These are phyloP conservation scores for Naganishia onofrii DNA, from an alignment of 768 basidiomycete species.

Conservation along the genomic window DNA sequence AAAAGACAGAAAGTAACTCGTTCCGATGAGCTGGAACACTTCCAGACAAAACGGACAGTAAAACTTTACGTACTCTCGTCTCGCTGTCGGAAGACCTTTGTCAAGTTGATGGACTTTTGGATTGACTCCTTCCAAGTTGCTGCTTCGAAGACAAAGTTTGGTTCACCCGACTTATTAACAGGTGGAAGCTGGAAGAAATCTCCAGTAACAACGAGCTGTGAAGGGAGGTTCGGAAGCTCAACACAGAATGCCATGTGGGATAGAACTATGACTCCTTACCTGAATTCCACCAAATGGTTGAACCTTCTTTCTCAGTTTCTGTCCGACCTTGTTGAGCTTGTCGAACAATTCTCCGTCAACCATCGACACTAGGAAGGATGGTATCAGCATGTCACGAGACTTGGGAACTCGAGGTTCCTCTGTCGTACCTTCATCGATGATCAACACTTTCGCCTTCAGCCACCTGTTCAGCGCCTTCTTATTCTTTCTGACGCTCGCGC, in stretches of 20 bases:
- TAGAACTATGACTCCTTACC: slow-evolving; percentile 52
- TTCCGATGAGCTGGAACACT: not conserved
- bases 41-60: not conserved
- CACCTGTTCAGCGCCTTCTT: slow-evolving; percentile 78
- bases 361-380: slow-evolving; percentile 76
- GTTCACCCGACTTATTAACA: slow-evolving; percentile 63
- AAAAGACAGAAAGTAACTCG: not conserved
- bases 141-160: slow-evolving; percentile 92
- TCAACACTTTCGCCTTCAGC: slow-evolving; percentile 76
- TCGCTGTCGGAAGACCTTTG: slow-evolving; percentile 90
- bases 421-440: slow-evolving; percentile 82
- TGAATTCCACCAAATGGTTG: slow-evolving; percentile 91
- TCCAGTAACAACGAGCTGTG: slow-evolving; percentile 85
- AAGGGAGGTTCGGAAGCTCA: slow-evolving; percentile 39
- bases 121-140: slow-evolving; percentile 70
- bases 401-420: not conserved
- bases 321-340: slow-evolving; percentile 74
- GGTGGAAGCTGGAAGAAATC: slow-evolving; percentile 99
- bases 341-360: slow-evolving; percentile 80
- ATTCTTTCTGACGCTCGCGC: slow-evolving; percentile 70
- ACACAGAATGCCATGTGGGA: not conserved
- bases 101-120: slow-evolving; percentile 81
- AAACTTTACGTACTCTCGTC: slow-evolving; percentile 65
- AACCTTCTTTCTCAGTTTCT: slow-evolving; percentile 61
- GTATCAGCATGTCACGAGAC: not conserved